Percentiles rank a stretch among this genome's conserved stretches.
phyloP scores from a whole-genome alignment of 148 eudicot species.

The Beta vulgaris region DNA sequence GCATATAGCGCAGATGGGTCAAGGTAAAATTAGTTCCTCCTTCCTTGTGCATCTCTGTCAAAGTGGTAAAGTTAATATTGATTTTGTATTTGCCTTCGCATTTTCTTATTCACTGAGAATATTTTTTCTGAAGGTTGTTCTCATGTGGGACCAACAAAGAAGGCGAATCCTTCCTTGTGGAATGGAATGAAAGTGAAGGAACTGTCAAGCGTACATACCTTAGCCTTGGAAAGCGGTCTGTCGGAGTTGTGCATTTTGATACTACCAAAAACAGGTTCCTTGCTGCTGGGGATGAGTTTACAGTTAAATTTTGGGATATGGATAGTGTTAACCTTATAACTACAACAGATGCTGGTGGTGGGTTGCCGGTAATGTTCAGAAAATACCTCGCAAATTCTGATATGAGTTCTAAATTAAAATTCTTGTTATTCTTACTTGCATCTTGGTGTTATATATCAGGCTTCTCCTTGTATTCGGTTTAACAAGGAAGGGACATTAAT shows the following conservation, averaged over 20 bases:
- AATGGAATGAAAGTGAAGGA: slow-evolving; percentile 97
- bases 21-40: slow-evolving; percentile 43
- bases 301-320: slow-evolving; percentile 90
- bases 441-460: slow-evolving; percentile 40
- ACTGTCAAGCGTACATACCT: slow-evolving; percentile 71
- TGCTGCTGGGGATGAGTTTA: slow-evolving; percentile 84
- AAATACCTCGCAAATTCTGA: background rate
- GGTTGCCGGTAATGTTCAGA: slow-evolving; percentile 60
- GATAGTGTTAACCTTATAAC: slow-evolving; percentile 65
- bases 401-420: background rate
- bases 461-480: slow-evolving; percentile 86
- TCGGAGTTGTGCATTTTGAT: slow-evolving; percentile 82
- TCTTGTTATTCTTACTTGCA: slow-evolving; percentile 12
- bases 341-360: slow-evolving; percentile 75
- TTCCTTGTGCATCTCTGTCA: background rate
- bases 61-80: slow-evolving; percentile 2
- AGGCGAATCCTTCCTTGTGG: slow-evolving; percentile 88
- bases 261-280: slow-evolving; percentile 77
- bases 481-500: slow-evolving; percentile 81
- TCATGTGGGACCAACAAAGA: slow-evolving; percentile 95
- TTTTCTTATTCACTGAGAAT: background rate
- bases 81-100: background rate
- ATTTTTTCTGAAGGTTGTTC: slow-evolving; percentile 57
- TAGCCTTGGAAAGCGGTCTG: slow-evolving; percentile 80
- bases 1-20: slow-evolving; percentile 90